Base-by-base conservation (phyloP, 108 stramenopile species). In the Cyclotella kingstonii region DNA sequence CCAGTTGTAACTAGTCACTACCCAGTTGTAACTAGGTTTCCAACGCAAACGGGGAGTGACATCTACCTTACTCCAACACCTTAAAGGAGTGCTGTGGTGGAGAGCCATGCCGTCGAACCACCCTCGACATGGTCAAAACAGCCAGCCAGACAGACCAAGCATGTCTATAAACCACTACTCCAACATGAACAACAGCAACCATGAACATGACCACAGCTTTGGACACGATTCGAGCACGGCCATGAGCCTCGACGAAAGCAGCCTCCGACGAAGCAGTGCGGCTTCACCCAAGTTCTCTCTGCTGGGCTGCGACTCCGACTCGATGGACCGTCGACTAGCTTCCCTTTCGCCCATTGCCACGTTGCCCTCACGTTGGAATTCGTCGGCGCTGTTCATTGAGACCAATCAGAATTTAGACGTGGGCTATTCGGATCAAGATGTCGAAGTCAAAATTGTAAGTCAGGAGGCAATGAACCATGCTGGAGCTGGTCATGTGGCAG, bases 241-340 rank as follows among this genome's bases (percentile, higher is more conserved):
- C 52, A 67, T 71, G 70, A 66, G 59, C 22, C 70, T 70, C 45
- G 65, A 67, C 51, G 70, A 72, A 43, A 63, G 57, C 66, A 54
- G 59, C 39, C 59, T 70, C 41, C 46, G 33, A 41, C 38, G 15
- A 3, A 22, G 45, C 2, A 40, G 14, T 4, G 39, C n/a, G 36
- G 36, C 36, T 36, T 11, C 36, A 9, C 36, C 49, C 49, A 23
- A n/a, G 31, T n/a, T 51, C 49, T 9, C 19, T 27, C 14, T 33
- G 12, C 55, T 40, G 39, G 55, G 27, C 55, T n/a, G n/a, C 39
- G 27, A 40, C n/a, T 35, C 35, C 17, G 50, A 12, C n/a, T n/a
- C n/a, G 21, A 46, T 46, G 2, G 45, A 46, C 2, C 45, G 18
- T 1, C 19, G n/a, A 1, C 39, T 22, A 11, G 21, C 45, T 10